Percentiles rank a stretch among this genome's conserved stretches.
These are phyloP conservation scores for Vanderwaltozyma yarrowii DNA, from an alignment of 805 yeast genomes.

Conservation along the genomic window DNA sequence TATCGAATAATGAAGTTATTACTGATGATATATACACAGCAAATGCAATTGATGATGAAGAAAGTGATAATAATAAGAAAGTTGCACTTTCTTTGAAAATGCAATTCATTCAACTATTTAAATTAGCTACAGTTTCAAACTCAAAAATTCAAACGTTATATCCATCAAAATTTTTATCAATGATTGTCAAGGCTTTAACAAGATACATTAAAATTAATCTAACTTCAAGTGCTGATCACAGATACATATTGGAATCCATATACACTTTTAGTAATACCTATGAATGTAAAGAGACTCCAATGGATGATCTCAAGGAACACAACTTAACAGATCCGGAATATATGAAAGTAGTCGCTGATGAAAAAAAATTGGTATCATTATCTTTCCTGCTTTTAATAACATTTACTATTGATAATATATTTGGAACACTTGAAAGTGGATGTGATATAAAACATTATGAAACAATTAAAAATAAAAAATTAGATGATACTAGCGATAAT, in stretches of 20 bases:
- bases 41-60: constrained; percentile 2
- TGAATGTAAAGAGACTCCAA: constrained; percentile 35
- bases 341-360: constrained; percentile 40
- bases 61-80: constrained; percentile 4
- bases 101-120: constrained; percentile 32
- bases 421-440: constrained; percentile 6
- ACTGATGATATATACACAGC: not conserved
- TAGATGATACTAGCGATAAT: not conserved
- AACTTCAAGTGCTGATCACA: constrained; percentile 23
- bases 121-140: constrained; percentile 24
- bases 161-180: constrained; percentile 72
- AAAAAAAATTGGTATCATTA: constrained; percentile 49
- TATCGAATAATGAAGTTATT: not conserved
- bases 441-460: not conserved
- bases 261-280: constrained; percentile 53
- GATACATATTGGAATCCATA: constrained; percentile 46
- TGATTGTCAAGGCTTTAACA: constrained; percentile 50
- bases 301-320: constrained; percentile 16
- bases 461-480: not conserved
- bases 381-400: constrained; percentile 53
- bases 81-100: constrained; percentile 4
- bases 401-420: constrained; percentile 26
- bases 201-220: constrained; percentile 40
- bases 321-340: constrained; percentile 24
- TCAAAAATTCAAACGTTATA: constrained; percentile 53